These are phyloP conservation scores for Psilocybe subaeruginosa DNA, from an alignment of 768 basidiomycete genomes.

Conservation along the genomic window DNA sequence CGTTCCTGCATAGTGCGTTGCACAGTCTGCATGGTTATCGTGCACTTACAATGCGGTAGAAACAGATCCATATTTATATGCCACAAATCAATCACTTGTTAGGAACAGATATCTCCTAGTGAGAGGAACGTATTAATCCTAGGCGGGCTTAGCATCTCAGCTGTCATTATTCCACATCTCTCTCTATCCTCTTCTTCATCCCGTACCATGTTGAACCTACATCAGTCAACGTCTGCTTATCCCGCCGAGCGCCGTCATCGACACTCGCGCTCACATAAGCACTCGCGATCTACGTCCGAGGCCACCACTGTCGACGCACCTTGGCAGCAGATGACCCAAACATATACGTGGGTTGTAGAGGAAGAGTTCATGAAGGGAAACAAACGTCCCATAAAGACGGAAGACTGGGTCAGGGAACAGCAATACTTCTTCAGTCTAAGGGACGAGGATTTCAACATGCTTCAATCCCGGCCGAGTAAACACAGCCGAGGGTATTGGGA, in stretches of 20 bases:
- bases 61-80: slow-evolving; percentile 17
- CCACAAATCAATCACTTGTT: slow-evolving; percentile 13
- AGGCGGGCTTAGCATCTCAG: slow-evolving; percentile 15
- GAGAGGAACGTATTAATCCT: slow-evolving; percentile 18
- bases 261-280: slow-evolving; percentile 7
- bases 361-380: slow-evolving; percentile 50
- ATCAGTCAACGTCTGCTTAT: slow-evolving; percentile 3
- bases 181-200: background rate
- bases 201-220: slow-evolving; percentile 1
- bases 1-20: slow-evolving; percentile 9
- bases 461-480: slow-evolving; percentile 15
- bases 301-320: slow-evolving; percentile 23
- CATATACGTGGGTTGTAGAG: slow-evolving; percentile 54
- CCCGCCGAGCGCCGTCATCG: slow-evolving; percentile 3
- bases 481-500: slow-evolving; percentile 49
- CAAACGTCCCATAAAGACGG: slow-evolving; percentile 52
- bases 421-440: slow-evolving; percentile 40
- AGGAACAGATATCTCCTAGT: slow-evolving; percentile 15
- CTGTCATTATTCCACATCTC: background rate
- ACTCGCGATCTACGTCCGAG: slow-evolving; percentile 13
- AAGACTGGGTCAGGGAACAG: slow-evolving; percentile 68
- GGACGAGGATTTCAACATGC: background rate
- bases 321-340: slow-evolving; percentile 40
- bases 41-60: slow-evolving; percentile 27
- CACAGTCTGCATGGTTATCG: slow-evolving; percentile 36